These are phyloP conservation scores for Ophiostoma ulmi DNA, from an alignment of 2,329 filamentous ascomycete genomes.

Conservation along the genomic window DNA sequence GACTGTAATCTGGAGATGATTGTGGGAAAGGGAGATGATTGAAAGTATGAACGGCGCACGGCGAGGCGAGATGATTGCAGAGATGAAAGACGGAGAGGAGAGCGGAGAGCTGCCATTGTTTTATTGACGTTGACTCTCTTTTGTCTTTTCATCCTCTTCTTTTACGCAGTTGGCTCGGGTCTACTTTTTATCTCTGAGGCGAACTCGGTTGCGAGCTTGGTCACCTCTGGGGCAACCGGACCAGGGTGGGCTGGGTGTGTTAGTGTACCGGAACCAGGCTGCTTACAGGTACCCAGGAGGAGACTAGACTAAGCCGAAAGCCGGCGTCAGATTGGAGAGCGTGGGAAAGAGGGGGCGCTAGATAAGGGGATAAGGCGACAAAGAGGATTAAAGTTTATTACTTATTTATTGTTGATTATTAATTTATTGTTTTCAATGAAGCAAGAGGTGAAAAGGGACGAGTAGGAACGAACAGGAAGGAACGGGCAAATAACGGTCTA, in stretches of 20 bases:
- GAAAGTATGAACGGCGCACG: slow-evolving; percentile 31
- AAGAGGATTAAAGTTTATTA: slow-evolving; percentile 4
- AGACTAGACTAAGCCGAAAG: slow-evolving; percentile 17
- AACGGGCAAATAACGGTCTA: background rate
- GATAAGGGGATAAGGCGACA: slow-evolving; percentile 8
- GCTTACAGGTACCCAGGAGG: background rate
- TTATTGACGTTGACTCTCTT: background rate
- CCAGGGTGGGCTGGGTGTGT: background rate
- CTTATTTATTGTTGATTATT: background rate
- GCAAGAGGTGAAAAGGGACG: background rate
- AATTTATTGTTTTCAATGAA: background rate
- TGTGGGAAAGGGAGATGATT: slow-evolving; percentile 31
- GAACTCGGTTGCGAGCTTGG: background rate
- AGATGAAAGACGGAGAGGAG: slow-evolving; percentile 23
- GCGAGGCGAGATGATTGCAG: slow-evolving; percentile 18
- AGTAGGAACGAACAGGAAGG: background rate
- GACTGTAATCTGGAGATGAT: slow-evolving; percentile 36
- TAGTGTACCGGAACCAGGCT: background rate
- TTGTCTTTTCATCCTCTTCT: background rate
- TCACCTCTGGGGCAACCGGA: background rate
- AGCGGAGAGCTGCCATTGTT: slow-evolving; percentile 22
- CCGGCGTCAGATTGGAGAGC: slow-evolving; percentile 19
- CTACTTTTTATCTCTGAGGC: slow-evolving; percentile 19
- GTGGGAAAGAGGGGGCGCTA: background rate
- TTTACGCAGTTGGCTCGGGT: slow-evolving; percentile 11